phyloP scores from a whole-genome alignment of 1,284 basidiomycete species.

The Violaceomyces palustris region DNA sequence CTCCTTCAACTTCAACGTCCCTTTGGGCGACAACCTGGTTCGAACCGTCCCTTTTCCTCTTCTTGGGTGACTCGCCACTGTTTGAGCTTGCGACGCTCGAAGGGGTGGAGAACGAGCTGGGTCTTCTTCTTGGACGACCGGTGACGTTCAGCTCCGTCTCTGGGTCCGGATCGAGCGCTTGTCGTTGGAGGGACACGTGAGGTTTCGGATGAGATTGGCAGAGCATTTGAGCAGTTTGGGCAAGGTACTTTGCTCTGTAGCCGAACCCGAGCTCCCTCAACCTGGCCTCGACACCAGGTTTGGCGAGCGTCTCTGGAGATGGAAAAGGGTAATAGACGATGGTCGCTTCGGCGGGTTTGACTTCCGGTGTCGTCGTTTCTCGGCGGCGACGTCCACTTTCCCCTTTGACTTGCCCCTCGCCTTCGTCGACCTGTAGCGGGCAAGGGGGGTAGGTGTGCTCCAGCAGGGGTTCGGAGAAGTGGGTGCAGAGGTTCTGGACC shows the following conservation, averaged over 20 bases:
- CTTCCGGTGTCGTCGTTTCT: too few relatives aligned
- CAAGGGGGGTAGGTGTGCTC: constrained; percentile 40
- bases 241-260: constrained; percentile 86
- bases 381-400: background rate
- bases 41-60: background rate
- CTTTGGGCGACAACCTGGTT: background rate
- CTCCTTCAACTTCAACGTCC: too few relatives aligned
- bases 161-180: too few relatives aligned
- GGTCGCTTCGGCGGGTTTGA: constrained; percentile 8
- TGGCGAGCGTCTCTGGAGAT: constrained; percentile 64
- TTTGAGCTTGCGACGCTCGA: too few relatives aligned
- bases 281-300: constrained; percentile 56
- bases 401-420: constrained; percentile 21
- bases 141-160: too few relatives aligned
- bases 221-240: constrained; percentile 74
- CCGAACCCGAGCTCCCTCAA: constrained; percentile 85
- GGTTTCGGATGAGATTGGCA: too few relatives aligned
- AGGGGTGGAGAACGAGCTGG: too few relatives aligned
- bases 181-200: too few relatives aligned
- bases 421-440: constrained; percentile 14
- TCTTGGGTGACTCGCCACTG: too few relatives aligned
- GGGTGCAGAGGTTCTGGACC: constrained; percentile 50
- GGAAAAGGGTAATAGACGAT: constrained; percentile 78
- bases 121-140: too few relatives aligned
- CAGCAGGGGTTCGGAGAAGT: constrained; percentile 61